phyloP scores from a whole-genome alignment of 2,329 filamentous ascomycete species.

The Biscogniauxia mediterranea region DNA sequence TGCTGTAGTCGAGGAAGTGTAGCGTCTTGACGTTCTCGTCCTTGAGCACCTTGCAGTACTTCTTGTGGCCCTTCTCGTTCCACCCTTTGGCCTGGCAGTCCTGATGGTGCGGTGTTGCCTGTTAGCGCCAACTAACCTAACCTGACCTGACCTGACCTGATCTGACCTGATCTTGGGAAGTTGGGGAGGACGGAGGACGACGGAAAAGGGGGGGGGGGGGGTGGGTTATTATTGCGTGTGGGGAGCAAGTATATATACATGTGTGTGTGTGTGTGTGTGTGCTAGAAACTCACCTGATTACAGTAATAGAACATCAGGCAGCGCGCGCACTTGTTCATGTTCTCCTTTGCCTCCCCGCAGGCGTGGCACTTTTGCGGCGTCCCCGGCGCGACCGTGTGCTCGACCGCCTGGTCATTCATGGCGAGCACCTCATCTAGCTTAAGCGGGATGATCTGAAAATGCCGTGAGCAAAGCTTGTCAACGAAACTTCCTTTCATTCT shows the following conservation, averaged over 20 bases:
- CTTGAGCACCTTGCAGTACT: constrained; percentile 21
- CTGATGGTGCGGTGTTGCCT: too few relatives aligned
- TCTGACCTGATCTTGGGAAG: not conserved
- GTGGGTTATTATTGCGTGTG: not conserved
- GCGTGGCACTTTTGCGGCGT: constrained; percentile 16
- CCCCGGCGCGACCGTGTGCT: constrained; percentile 5
- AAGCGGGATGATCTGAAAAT: constrained; percentile 20
- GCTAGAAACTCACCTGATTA: constrained; percentile 15
- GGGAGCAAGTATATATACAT: not conserved
- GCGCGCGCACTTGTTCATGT: constrained; percentile 11
- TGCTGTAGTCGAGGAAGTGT: constrained; percentile 18
- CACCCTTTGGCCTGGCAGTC: constrained; percentile 24
- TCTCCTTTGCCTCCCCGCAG: constrained; percentile 10
- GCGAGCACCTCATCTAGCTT: constrained; percentile 11
- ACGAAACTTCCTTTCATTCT: not conserved
- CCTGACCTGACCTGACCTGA: too few relatives aligned
- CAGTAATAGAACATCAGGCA: constrained; percentile 21
- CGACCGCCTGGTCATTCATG: constrained; percentile 20
- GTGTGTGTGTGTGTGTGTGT: too few relatives aligned
- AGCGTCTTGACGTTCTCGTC: constrained; percentile 16
- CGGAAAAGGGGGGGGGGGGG: not conserved
- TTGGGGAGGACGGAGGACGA: not conserved
- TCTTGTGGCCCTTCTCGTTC: constrained; percentile 21
- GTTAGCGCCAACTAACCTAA: not conserved
- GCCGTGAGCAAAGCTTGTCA: not conserved